These are phyloP conservation scores for Erigeron philadelphicus DNA, from an alignment of 140 eudicot species.

Conservation along the genomic window DNA sequence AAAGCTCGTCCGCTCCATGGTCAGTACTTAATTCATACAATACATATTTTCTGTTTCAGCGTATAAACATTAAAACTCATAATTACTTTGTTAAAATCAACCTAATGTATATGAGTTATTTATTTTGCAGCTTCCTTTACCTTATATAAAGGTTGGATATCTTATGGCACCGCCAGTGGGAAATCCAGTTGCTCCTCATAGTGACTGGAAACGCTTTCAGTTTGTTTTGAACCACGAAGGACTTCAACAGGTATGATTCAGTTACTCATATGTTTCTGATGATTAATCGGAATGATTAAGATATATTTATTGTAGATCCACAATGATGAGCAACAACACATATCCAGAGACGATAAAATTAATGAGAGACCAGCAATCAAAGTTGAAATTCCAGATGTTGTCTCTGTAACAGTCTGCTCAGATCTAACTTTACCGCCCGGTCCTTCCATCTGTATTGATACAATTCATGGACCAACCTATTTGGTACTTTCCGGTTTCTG, in stretches of 20 bases:
- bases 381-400: constrained; percentile 56
- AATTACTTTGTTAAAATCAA: no score
- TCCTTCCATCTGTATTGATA: constrained; percentile 75
- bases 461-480: constrained; percentile 59
- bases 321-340: constrained; percentile 43
- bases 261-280: not conserved
- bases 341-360: constrained; percentile 31
- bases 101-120: no score
- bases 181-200: constrained; percentile 66
- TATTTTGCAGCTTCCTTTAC: constrained; percentile 73
- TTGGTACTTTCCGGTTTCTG: constrained; percentile 44
- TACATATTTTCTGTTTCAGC: not conserved
- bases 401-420: constrained; percentile 77
- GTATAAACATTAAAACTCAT: not conserved
- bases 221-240: constrained; percentile 79
- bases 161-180: constrained; percentile 69
- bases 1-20: constrained; percentile 84
- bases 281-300: not conserved
- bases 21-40: constrained; percentile 22
- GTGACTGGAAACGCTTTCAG: constrained; percentile 69
- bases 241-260: constrained; percentile 55
- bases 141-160: constrained; percentile 72
- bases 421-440: constrained; percentile 95
- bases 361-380: constrained; percentile 37
- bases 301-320: constrained; percentile 40